Evolutionary conservation across 208 protist species (phyloP), one percentile per base, ranked within the genome.

Genomic region (Leishmania guyanensis): DNA sequence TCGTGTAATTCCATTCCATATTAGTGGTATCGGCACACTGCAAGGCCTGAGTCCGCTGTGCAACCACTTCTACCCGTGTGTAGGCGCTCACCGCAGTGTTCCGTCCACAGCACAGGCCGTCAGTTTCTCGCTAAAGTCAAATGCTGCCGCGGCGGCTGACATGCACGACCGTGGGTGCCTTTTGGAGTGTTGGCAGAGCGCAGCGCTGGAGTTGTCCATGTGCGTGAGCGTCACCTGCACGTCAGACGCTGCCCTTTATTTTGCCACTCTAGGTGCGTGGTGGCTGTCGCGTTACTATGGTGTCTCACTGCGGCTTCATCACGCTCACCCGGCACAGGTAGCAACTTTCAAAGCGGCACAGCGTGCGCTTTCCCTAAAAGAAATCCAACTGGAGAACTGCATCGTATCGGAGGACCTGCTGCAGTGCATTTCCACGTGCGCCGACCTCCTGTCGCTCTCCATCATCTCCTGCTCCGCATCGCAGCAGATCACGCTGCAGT

Each of bases 211-310:
- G 76, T 65, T 93, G 64, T 88, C 84, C 17, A 54, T 91, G 16
- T 93, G 88, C 64, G 82, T 86, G 4, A 82, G 82, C 36, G 73
- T 94, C 22, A 78, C 50, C 50, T 91, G 88, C 83, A 80, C 73
- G 50, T 92, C 85, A 0, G 46, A 73, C 2, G 73, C 78, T 9
- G 83, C 79, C 5, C 76, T 94, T 36, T 81, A 81, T 17, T 82
- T 88, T 48, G 80, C 81, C 20, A 56, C 86, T 0, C 60, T 86
- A 1, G 80, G 86, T 8, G 80, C 85, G 53, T 97, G 93, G 93
- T 97, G 93, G 92, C 84, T 93, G n/a, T 86, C 90, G 5, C 89
- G 89, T 10, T 94, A 97, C 84, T 84, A 87, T 74, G 85, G 84
- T 3, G 80, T 94, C 5, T 90, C 85, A n/a, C 88, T 97, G 36